phyloP scores from a whole-genome alignment of 768 basidiomycete genomes.

The Termitomyces sp. region DNA sequence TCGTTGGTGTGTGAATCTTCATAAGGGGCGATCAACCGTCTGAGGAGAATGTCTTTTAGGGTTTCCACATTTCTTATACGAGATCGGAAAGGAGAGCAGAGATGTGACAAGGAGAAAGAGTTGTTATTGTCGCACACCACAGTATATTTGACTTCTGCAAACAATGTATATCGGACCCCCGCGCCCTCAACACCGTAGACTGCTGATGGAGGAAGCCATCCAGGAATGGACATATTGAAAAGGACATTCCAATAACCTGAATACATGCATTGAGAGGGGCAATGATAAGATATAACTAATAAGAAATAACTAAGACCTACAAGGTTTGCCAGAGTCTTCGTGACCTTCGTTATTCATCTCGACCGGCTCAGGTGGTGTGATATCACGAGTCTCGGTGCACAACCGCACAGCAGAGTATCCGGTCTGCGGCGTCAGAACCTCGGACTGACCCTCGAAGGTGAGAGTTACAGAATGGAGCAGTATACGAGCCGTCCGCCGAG shows the following conservation, averaged over 20 bases:
- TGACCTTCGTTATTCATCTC: slow-evolving; percentile 64
- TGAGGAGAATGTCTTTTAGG: slow-evolving; percentile 16
- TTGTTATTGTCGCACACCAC: slow-evolving; percentile 38
- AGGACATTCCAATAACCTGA: slow-evolving; percentile 67
- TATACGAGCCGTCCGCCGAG: slow-evolving; percentile 45
- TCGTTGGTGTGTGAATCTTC: not conserved
- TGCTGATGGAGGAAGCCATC: slow-evolving; percentile 78
- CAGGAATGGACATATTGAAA: slow-evolving; percentile 84
- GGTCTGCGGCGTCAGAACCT: slow-evolving; percentile 58
- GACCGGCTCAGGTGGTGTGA: slow-evolving; percentile 49
- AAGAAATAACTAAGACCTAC: slow-evolving; percentile 27
- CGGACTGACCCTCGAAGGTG: slow-evolving; percentile 85
- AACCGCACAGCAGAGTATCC: slow-evolving; percentile 72
- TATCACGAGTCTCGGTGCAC: slow-evolving; percentile 61
- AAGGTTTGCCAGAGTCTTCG: slow-evolving; percentile 52
- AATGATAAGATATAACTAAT: not conserved
- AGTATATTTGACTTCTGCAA: slow-evolving; percentile 61
- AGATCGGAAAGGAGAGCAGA: slow-evolving; percentile 57
- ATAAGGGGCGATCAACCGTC: not conserved
- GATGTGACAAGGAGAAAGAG: slow-evolving; percentile 44
- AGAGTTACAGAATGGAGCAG: slow-evolving; percentile 69
- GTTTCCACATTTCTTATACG: slow-evolving; percentile 41
- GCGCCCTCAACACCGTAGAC: slow-evolving; percentile 46
- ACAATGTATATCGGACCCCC: slow-evolving; percentile 65
- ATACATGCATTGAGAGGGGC: not conserved